Base-by-base conservation (phyloP, 192 early-diverging fungal genomes). In the Gryganskiella cystojenkinii region DNA sequence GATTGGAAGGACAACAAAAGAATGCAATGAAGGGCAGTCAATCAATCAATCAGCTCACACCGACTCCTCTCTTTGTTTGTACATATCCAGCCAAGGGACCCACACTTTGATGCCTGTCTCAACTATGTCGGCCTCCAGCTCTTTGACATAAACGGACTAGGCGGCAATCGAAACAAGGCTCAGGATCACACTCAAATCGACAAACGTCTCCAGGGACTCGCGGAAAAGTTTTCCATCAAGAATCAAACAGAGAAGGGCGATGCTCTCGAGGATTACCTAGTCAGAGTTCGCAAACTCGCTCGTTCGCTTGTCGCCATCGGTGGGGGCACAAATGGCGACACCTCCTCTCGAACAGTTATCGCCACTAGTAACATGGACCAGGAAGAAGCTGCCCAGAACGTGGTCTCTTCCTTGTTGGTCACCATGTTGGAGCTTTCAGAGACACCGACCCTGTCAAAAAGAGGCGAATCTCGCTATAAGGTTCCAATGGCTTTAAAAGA, bases 361-460 rank as follows among this genome's bases (percentile, higher is more conserved):
- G 55, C 46, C 9, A 62, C 27, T 13, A 78, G 56, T 44, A 37
- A 64, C 8, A 58, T 59, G 35, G 66, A 78, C 40, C 22, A 31
- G 34, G 66, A 78, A 31, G 74, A 68, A 2, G 56, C 55, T 20
- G 61, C 74, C 11, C 74, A 69, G 33, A 78, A 78, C 37, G 31
- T 47, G 5, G 27, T 78, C 24, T 69, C 66, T 2, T 78, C 74
- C 0, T 22, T 78, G 14, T 43, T 78, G 1, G 6, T 69, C 27
- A 10, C 68, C 3, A 27, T 78, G 5, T 46, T 78, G 27, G 74
- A 78, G 19, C 25, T 78, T 3, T 78, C 74, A 42, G 61, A 78
- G 22, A 57, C 67, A 5, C 74, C 74, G 2, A 69, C 64, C 5
- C 10, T 31, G 0, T n/a, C 43, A 15, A 62, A 10, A n/a, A 63